Conservation (phyloP, 768 basidiomycete species). For the Suillus fuscotomentosus region DNA sequence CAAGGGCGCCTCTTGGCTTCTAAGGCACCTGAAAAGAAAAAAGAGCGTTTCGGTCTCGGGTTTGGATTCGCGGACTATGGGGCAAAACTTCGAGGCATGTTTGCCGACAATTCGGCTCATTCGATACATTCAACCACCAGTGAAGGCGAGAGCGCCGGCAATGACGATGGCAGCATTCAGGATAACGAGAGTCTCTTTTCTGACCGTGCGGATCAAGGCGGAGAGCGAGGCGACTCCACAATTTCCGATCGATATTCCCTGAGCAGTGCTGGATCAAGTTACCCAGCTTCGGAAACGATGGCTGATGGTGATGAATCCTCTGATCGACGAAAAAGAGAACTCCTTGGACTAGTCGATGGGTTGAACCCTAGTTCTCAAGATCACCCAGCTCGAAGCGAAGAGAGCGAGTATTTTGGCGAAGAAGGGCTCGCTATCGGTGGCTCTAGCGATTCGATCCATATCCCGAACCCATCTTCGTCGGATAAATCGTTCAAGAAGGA, state of each 20-base stretch:
- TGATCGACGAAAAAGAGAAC: constrained; percentile 32
- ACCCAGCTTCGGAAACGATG: not conserved
- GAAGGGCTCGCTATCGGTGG: constrained; percentile 38
- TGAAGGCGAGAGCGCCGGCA: not conserved
- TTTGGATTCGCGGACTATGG: constrained; percentile 20
- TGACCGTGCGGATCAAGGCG: constrained; percentile 12
- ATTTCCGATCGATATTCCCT: constrained; percentile 1
- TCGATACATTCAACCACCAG: not conserved
- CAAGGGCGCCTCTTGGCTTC: constrained; percentile 24
- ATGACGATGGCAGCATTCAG: not conserved
- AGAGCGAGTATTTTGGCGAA: constrained; percentile 34
- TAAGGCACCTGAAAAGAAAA: constrained; percentile 18
- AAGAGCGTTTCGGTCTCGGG: constrained; percentile 29
- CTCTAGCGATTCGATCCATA: constrained; percentile 19
- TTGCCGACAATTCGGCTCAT: not conserved
- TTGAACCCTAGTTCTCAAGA: constrained; percentile 17
- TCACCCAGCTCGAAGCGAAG: constrained; percentile 16
- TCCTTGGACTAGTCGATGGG: constrained; percentile 37
- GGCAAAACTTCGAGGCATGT: constrained; percentile 12
- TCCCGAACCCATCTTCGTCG: not conserved
- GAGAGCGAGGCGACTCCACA: not conserved
- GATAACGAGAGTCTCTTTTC: constrained; percentile 2
- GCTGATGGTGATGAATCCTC: constrained; percentile 20
- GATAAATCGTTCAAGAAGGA: not conserved
- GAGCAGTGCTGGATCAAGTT: not conserved